Evolutionary conservation across 2,329 filamentous ascomycete species (phyloP), one percentile per base, ranked within the genome.

Genomic region (Diaporthe sp.): DNA sequence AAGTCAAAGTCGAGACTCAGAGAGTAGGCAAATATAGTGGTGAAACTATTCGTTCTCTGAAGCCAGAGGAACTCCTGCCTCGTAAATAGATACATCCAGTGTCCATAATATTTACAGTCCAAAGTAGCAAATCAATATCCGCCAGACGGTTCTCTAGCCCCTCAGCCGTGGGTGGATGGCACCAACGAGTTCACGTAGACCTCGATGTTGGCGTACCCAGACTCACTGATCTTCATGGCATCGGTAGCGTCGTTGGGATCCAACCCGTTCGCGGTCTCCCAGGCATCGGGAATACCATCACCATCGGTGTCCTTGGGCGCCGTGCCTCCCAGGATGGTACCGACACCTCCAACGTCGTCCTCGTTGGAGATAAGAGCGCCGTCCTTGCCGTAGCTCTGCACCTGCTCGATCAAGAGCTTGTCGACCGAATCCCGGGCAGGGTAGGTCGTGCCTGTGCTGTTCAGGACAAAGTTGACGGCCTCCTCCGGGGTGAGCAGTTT

Each of bases 131-230:
- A 42, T 28, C 31, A 37, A 42, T 2, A 22, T 25, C n/a, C 22
- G 17, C 65, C n/a, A 70, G 13, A 42, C 6, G n/a, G 47, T 25
- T 70, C 28, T 49, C 49, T 42, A 49, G 47, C 15, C 65, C 49
- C 17, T 47, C 15, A 72, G 7, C 22, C 28, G 25, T 47, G 31
- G n/a, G 70, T 63, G 53, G 70, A 63, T 17, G 70, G 70, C 15
- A 88, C 84, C 42, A 89, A 80, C 15, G 86, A 88, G 77, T 89
- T 89, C 25, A 88, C 85, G 80, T 88, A 89, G 70, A 86, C 85
- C 80, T 89, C 87, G 17, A 89, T 82, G 76, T 87, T 88, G 6
- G 83, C 81, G 74, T 87, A 88, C 8, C 87, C 86, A 51, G 85
- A 84, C 15, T 80, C 83, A 17, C 84, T 81, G 68, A 85, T 85